Percentiles rank a stretch among this genome's conserved stretches.
Conservation (phyloP, 2,329 filamentous ascomycete genomes). For the Metarhizium rileyi region DNA sequence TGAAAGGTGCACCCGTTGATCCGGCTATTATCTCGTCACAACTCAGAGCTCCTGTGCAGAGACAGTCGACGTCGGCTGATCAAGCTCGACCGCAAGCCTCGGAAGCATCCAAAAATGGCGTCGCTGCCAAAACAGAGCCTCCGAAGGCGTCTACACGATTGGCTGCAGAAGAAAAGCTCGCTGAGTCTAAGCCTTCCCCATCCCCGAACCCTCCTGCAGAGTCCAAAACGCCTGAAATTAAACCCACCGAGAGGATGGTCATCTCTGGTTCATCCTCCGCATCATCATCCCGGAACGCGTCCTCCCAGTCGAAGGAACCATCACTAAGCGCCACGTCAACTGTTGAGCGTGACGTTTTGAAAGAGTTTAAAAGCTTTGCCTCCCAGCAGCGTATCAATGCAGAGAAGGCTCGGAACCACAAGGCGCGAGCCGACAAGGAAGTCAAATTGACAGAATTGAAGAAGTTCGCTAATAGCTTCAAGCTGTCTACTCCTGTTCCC, state of each 20-base stretch:
- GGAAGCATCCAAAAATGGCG: constrained; percentile 21
- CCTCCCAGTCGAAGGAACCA: constrained; percentile 29
- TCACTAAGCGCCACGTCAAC: constrained; percentile 39
- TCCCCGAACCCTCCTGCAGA: constrained; percentile 12
- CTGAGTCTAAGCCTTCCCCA: constrained; percentile 18
- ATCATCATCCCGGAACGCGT: constrained; percentile 28
- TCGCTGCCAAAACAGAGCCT: constrained; percentile 16
- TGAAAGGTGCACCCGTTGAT: constrained; percentile 69
- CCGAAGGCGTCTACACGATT: constrained; percentile 21
- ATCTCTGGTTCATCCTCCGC: constrained; percentile 25
- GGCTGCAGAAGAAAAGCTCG: constrained; percentile 20
- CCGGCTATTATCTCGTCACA: constrained; percentile 89
- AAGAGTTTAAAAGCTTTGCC: constrained; percentile 56
- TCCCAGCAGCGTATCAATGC: constrained; percentile 43
- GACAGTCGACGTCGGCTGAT: constrained; percentile 18
- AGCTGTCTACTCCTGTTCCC: constrained; percentile 85
- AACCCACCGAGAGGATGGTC: constrained; percentile 15
- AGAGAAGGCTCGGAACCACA: constrained; percentile 46
- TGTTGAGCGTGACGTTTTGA: constrained; percentile 52
- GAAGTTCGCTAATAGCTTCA: constrained; percentile 91
- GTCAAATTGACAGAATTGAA: constrained; percentile 89
- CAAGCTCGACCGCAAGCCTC: constrained; percentile 15
- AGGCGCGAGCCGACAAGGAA: constrained; percentile 68
- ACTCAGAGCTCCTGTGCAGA: constrained; percentile 42
- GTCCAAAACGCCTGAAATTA: constrained; percentile 20